Conservation (phyloP, 768 basidiomycete genomes). For the Leccinum arenicola region DNA sequence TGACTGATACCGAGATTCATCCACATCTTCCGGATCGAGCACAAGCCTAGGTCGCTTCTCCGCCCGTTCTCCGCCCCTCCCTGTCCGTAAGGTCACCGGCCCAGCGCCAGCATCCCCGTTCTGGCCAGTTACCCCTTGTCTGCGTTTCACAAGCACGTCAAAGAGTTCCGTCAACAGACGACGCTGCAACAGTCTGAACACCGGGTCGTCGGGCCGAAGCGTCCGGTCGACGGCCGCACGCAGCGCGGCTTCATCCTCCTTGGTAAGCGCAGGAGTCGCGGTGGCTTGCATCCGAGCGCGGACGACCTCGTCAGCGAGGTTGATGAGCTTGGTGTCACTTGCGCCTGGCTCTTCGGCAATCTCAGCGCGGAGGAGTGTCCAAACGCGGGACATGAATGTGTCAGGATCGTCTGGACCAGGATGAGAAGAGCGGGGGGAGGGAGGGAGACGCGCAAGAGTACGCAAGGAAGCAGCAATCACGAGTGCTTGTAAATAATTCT, state of each 20-base stretch:
- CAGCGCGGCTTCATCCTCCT: conserved; percentile 48
- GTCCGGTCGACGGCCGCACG: conserved; percentile 64
- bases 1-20: conserved; percentile 2
- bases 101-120: background rate
- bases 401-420: conserved; percentile 9
- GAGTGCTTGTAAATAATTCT: conserved; percentile 71
- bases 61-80: conserved; percentile 22
- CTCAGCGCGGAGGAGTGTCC: conserved; percentile 61
- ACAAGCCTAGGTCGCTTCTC: conserved; percentile 28
- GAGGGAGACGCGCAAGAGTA: conserved; percentile 48
- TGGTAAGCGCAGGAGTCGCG: conserved; percentile 15
- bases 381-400: conserved; percentile 58
- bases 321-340: conserved; percentile 52
- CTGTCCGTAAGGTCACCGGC: conserved; percentile 33
- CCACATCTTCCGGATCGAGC: conserved; percentile 24
- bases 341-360: conserved; percentile 38
- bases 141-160: conserved; percentile 25
- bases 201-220: conserved; percentile 59
- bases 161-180: conserved; percentile 48
- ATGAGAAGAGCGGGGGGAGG: conserved; percentile 6
- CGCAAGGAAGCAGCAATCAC: conserved; percentile 61
- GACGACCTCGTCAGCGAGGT: conserved; percentile 74
- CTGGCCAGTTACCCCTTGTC: conserved; percentile 6
- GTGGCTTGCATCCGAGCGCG: conserved; percentile 41
- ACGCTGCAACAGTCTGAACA: conserved; percentile 59